A percentile compares a stretch with the other conserved stretches of the same genome.
phyloP scores from a whole-genome alignment of 306 rosid genomes.

The Styphnolobium japonicum region DNA sequence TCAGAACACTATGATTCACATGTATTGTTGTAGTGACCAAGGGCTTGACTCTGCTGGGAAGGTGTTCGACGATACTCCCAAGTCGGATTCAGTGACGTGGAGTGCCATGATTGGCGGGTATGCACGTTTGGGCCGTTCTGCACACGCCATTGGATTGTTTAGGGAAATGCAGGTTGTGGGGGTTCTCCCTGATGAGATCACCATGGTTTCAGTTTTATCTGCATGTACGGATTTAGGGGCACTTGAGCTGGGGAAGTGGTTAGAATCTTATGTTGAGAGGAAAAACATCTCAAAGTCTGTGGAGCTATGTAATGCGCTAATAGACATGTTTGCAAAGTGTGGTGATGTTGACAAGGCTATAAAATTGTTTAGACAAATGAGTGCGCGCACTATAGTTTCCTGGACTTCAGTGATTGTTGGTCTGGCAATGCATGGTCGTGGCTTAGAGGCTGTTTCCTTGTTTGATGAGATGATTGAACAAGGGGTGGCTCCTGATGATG shows the following conservation, averaged over 20 bases:
- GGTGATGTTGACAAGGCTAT: constrained; percentile 77
- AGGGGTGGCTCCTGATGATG: constrained; percentile 71
- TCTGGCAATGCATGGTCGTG: constrained; percentile 86
- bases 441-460: constrained; percentile 60
- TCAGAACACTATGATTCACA: constrained; percentile 77
- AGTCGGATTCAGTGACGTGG: constrained; percentile 73
- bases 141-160: constrained; percentile 57
- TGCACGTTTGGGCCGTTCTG: constrained; percentile 57
- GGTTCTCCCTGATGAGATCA: constrained; percentile 75
- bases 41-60: constrained; percentile 57
- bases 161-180: constrained; percentile 78
- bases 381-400: constrained; percentile 60
- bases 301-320: constrained; percentile 79
- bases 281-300: constrained; percentile 50
- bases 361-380: constrained; percentile 58
- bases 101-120: constrained; percentile 91
- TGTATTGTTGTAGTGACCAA: constrained; percentile 60
- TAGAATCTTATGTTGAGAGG: constrained; percentile 67
- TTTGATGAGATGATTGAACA: constrained; percentile 71
- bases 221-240: constrained; percentile 87
- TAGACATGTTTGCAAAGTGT: constrained; percentile 93
- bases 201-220: constrained; percentile 75
- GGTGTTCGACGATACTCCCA: constrained; percentile 70
- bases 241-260: constrained; percentile 91
- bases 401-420: constrained; percentile 94